Conservation (phyloP, 495 filamentous ascomycete species). For the Aspergillus mulundensis region DNA sequence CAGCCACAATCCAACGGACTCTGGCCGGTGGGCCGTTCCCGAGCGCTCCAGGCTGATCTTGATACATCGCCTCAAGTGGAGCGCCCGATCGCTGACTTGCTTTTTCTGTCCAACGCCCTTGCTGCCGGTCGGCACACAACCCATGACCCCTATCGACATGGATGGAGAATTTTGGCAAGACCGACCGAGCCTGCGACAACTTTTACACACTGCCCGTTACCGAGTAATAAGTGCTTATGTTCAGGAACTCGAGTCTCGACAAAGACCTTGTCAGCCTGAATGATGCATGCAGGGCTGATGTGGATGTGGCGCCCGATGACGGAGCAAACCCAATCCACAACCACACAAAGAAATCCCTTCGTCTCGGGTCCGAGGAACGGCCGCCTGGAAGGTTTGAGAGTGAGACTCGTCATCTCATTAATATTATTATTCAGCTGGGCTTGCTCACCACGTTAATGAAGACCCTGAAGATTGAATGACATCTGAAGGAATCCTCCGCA, state of each 20-base stretch:
- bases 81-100: conserved; percentile 19
- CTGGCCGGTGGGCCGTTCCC: conserved; percentile 20
- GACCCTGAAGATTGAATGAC: too few relatives aligned
- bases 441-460: too few relatives aligned
- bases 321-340: not conserved
- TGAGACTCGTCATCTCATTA: not conserved
- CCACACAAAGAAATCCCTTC: not conserved
- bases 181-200: too few relatives aligned
- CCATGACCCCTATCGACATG: too few relatives aligned
- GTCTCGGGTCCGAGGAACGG: conserved; percentile 5
- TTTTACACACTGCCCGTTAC: too few relatives aligned
- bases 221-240: too few relatives aligned
- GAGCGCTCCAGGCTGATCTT: conserved; percentile 24
- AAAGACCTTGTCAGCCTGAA: not conserved
- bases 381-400: not conserved
- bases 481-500: too few relatives aligned
- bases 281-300: not conserved
- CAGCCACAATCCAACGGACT: conserved; percentile 15
- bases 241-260: not conserved
- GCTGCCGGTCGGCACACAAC: not conserved
- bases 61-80: conserved; percentile 23
- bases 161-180: too few relatives aligned
- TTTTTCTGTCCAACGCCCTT: conserved; percentile 6
- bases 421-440: too few relatives aligned
- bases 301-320: conserved; percentile 13